phyloP scores from a whole-genome alignment of 192 early-diverging fungal species.

The Coemansia sp. region DNA sequence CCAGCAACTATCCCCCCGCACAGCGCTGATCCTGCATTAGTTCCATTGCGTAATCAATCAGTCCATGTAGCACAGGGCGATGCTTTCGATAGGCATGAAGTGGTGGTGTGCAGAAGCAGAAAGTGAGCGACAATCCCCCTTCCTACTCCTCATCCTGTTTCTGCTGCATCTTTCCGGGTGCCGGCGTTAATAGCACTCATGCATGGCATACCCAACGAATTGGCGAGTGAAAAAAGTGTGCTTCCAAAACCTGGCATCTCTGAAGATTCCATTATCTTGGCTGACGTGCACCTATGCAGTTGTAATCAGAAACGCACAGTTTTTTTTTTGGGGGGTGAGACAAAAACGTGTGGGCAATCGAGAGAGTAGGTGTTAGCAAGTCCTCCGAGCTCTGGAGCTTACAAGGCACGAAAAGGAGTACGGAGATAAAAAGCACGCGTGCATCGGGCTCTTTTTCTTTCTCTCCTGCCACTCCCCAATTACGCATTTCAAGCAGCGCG shows the following conservation, averaged over 20 bases:
- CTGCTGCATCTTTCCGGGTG: conserved; percentile 3
- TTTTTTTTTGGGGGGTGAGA: neutral
- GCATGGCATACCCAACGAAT: conserved; percentile 9
- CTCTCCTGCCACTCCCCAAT: neutral
- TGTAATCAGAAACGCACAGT: conserved; percentile 6
- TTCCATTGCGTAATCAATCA: conserved; percentile 13
- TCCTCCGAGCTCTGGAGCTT: neutral
- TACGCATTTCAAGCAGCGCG: neutral
- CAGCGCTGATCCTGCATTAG: conserved; percentile 7
- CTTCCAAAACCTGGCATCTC: neutral
- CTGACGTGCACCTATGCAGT: neutral
- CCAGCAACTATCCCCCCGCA: neutral
- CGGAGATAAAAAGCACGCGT: neutral
- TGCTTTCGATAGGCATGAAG: neutral
- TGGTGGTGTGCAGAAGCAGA: neutral
- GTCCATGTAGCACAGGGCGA: neutral
- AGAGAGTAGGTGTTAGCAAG: neutral
- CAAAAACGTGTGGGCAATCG: neutral
- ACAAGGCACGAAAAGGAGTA: neutral
- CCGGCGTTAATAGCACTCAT: conserved; percentile 10
- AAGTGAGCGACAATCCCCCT: neutral
- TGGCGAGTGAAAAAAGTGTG: neutral
- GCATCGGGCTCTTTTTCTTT: neutral
- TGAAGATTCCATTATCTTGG: neutral
- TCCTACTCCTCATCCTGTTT: neutral